A percentile compares a stretch with the other conserved stretches of the same genome.
These are phyloP conservation scores for Daldinia sp. DNA, from an alignment of 2,329 filamentous ascomycete genomes.

Conservation along the genomic window DNA sequence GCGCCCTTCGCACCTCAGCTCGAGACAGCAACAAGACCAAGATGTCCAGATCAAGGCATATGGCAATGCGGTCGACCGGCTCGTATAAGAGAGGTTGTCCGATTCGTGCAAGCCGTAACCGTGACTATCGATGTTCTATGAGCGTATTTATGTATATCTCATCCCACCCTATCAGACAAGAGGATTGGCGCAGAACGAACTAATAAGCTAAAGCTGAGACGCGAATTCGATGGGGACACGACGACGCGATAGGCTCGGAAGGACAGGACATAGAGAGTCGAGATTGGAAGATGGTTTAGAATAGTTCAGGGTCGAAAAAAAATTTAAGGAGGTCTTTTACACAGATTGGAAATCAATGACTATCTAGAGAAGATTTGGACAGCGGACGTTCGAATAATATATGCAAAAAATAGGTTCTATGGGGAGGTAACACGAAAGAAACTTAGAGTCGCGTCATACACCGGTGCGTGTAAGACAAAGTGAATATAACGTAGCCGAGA, in stretches of 20 bases:
- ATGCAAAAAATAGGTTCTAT: conserved; percentile 20
- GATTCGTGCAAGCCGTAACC: not conserved
- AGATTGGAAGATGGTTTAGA: not conserved
- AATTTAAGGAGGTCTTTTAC: conserved; percentile 6
- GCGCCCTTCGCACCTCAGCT: conserved; percentile 11
- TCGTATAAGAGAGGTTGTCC: not conserved
- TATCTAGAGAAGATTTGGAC: conserved; percentile 14
- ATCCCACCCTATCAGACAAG: not conserved
- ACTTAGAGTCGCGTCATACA: not conserved
- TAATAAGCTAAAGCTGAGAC: not conserved
- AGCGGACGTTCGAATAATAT: conserved; percentile 5
- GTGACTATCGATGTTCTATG: not conserved
- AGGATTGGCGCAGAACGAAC: not conserved
- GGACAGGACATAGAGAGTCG: conserved; percentile 7
- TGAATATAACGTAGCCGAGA: not conserved
- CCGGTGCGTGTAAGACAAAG: not conserved
- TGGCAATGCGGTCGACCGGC: not conserved
- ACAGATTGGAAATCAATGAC: conserved; percentile 13
- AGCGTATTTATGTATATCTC: not conserved
- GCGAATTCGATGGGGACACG: conserved; percentile 3
- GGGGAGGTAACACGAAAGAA: conserved; percentile 5
- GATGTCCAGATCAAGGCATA: conserved; percentile 20
- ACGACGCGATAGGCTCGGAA: conserved; percentile 9
- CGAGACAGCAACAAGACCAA: not conserved
- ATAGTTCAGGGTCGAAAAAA: too few species aligned